Conservation (phyloP, 2,329 filamentous ascomycete genomes). For the Hypomyces rosellus region DNA sequence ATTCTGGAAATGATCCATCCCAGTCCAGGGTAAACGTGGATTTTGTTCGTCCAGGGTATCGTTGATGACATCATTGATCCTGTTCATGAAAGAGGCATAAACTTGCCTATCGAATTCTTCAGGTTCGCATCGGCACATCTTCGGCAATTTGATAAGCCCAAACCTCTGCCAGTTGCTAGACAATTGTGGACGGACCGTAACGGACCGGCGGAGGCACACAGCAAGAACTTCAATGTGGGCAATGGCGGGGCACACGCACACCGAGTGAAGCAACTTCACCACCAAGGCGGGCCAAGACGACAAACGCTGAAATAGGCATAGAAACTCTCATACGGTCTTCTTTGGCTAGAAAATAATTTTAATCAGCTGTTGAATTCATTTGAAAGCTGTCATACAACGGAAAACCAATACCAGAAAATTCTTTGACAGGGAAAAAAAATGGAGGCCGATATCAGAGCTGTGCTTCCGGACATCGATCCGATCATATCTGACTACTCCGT, state of each 20-base stretch:
- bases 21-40: too few species aligned
- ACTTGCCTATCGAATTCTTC: too few species aligned
- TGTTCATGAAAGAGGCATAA: too few species aligned
- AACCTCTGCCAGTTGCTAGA: background rate
- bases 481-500: slow-evolving; percentile 88
- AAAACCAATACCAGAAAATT: background rate
- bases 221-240: background rate
- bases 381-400: background rate
- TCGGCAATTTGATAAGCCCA: background rate
- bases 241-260: slow-evolving; percentile 1
- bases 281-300: background rate
- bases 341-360: too few species aligned
- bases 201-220: background rate
- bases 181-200: background rate
- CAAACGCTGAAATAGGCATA: background rate
- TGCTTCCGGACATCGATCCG: slow-evolving; percentile 81
- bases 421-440: slow-evolving; percentile 40
- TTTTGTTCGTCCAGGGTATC: too few species aligned
- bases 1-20: too few species aligned
- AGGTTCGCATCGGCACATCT: too few species aligned
- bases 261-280: background rate
- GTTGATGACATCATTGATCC: too few species aligned
- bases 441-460: slow-evolving; percentile 80
- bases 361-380: background rate
- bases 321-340: background rate